phyloP scores from a whole-genome alignment of 306 rosid species.

The Albizia julibrissin region DNA sequence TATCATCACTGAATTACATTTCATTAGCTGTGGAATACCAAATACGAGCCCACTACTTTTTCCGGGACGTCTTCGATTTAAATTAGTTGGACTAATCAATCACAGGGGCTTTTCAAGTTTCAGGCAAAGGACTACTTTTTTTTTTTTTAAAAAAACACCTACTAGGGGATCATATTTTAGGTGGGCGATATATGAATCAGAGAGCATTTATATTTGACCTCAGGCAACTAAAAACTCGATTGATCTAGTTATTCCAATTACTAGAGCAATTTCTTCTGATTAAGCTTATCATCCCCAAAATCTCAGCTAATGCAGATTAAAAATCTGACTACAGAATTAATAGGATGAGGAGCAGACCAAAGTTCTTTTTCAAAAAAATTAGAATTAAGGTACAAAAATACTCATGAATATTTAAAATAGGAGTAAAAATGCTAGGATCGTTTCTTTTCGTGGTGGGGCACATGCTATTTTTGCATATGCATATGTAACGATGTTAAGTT shows the following conservation, averaged over 20 bases:
- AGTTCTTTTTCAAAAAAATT: background rate
- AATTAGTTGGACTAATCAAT: background rate
- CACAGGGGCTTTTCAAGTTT: background rate
- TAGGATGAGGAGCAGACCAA: background rate
- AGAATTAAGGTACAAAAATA: too few relatives aligned
- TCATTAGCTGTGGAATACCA: background rate
- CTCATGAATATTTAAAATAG: too few relatives aligned
- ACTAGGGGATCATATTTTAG: background rate
- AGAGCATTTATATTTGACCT: background rate
- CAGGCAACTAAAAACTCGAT: background rate
- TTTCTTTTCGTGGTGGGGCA: too few relatives aligned
- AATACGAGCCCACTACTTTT: background rate
- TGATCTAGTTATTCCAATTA: background rate
- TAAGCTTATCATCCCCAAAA: background rate
- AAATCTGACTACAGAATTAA: background rate
- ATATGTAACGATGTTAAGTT: too few relatives aligned
- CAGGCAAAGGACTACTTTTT: background rate
- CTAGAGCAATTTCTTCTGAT: conserved; percentile 20
- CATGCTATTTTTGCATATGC: too few relatives aligned
- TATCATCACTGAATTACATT: background rate
- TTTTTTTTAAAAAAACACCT: background rate
- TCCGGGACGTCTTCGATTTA: background rate
- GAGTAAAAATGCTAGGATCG: too few relatives aligned
- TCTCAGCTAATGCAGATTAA: conserved; percentile 26
- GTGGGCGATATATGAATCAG: background rate